Percentiles rank a stretch among this genome's conserved stretches.
Evolutionary conservation across 2,329 filamentous ascomycete species (phyloP).

Genomic region (Xylariaceae sp.): DNA sequence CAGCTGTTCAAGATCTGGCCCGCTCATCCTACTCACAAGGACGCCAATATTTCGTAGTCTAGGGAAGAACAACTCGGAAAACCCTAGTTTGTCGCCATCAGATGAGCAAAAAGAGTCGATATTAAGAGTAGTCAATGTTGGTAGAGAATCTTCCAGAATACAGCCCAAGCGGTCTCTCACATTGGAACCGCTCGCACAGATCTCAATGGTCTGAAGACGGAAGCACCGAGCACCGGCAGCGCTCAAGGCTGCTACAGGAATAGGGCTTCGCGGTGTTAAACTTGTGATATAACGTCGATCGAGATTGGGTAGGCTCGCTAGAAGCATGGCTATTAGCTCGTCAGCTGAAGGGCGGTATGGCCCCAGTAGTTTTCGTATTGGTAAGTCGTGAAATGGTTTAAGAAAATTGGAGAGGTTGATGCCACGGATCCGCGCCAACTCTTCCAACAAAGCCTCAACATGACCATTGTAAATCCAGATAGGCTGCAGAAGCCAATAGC

Average conservation of each 20-base stretch:
- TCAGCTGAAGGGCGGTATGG: neutral
- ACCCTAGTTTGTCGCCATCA: neutral
- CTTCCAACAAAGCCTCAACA: neutral
- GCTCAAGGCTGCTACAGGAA: neutral
- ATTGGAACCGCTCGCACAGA: neutral
- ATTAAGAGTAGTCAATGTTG: neutral
- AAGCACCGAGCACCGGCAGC: neutral
- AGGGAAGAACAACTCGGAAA: neutral
- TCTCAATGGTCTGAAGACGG: neutral
- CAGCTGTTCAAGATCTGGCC: neutral
- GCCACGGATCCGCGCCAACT: neutral
- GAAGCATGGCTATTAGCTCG: neutral
- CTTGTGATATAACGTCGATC: neutral
- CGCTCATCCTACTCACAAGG: neutral
- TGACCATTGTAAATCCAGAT: neutral
- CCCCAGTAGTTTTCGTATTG: neutral
- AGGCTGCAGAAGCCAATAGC: neutral
- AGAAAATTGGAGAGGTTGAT: slow-evolving; percentile 1
- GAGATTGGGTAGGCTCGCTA: neutral
- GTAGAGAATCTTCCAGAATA: neutral
- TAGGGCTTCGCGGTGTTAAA: neutral
- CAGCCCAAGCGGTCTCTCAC: neutral
- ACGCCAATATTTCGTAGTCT: neutral
- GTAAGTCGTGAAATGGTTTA: neutral
- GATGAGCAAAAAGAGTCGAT: neutral